phyloP scores from a whole-genome alignment of 2,329 filamentous ascomycete species.

The Penicillium frequentans region DNA sequence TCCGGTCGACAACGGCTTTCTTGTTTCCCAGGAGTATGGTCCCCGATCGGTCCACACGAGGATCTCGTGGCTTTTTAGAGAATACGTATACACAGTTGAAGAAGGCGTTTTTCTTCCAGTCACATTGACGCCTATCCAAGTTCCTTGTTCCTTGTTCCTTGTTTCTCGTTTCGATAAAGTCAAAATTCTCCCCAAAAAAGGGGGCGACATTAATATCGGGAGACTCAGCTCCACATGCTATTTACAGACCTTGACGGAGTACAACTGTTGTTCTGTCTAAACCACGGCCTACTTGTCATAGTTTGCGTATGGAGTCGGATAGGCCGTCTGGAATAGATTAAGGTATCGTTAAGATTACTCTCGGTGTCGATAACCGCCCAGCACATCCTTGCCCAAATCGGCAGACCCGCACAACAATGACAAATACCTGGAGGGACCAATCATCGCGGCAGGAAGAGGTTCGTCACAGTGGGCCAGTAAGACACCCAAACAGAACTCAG shows the following conservation, averaged over 20 bases:
- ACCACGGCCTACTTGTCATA: no score
- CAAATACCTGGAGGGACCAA: constrained; percentile 24
- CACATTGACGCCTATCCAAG: not conserved
- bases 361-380: constrained; percentile 14
- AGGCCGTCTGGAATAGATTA: constrained; percentile 21
- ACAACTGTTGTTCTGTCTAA: no score
- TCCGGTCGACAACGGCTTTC: constrained; percentile 22
- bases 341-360: constrained; percentile 10
- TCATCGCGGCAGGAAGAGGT: constrained; percentile 6
- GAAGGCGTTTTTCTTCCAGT: not conserved
- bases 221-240: not conserved
- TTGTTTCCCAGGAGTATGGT: constrained; percentile 19
- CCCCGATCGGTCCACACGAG: constrained; percentile 27
- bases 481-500: constrained; percentile 5
- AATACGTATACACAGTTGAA: not conserved
- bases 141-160: not conserved
- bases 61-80: constrained; percentile 17
- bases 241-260: not conserved
- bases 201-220: not conserved
- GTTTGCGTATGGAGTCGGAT: not conserved
- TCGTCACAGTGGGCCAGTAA: constrained; percentile 14
- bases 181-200: not conserved
- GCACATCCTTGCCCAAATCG: constrained; percentile 16
- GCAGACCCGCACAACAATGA: constrained; percentile 16
- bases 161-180: not conserved